phyloP scores from a whole-genome alignment of 2,329 filamentous ascomycete genomes.

The Neopestalotiopsis rosae region DNA sequence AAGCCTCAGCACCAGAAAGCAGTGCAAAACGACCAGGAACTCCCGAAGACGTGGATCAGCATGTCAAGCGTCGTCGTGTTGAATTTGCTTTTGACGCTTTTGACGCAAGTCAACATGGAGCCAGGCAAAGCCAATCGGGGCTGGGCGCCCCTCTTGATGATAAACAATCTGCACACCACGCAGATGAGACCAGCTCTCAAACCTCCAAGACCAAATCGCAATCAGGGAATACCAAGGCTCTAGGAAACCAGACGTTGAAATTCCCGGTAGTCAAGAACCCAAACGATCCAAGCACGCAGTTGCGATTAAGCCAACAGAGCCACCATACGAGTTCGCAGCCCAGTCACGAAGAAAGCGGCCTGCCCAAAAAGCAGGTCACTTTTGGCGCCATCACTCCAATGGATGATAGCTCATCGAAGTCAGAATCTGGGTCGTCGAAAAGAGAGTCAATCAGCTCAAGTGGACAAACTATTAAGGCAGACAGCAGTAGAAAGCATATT shows the following conservation, averaged over 20 bases:
- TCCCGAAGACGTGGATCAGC: slow-evolving; percentile 20
- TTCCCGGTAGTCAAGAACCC: slow-evolving; percentile 83
- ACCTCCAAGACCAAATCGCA: slow-evolving; percentile 37
- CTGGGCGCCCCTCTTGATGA: slow-evolving; percentile 9
- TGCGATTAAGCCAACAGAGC: slow-evolving; percentile 71
- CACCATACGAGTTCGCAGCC: slow-evolving; percentile 65
- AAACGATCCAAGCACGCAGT: slow-evolving; percentile 65
- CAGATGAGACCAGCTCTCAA: slow-evolving; percentile 25
- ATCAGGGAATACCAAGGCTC: slow-evolving; percentile 44
- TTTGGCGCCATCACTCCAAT: slow-evolving; percentile 33
- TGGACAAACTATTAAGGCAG: slow-evolving; percentile 22
- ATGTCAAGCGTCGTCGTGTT: slow-evolving; percentile 35
- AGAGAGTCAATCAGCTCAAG: slow-evolving; percentile 25
- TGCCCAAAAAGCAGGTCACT: slow-evolving; percentile 40
- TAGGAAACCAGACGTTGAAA: slow-evolving; percentile 50
- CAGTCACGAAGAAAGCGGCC: slow-evolving; percentile 41
- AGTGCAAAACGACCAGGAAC: slow-evolving; percentile 8
- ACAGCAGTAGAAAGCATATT: slow-evolving; percentile 16
- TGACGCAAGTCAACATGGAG: background rate
- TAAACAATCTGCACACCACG: slow-evolving; percentile 12
- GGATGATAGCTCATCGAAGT: slow-evolving; percentile 17
- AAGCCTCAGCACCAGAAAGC: too few species aligned
- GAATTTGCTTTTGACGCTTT: slow-evolving; percentile 25
- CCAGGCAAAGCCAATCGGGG: slow-evolving; percentile 11
- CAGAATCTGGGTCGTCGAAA: slow-evolving; percentile 22